These are phyloP conservation scores for Leccinellum rugosiceps DNA, from an alignment of 768 basidiomycete species.

Conservation along the genomic window DNA sequence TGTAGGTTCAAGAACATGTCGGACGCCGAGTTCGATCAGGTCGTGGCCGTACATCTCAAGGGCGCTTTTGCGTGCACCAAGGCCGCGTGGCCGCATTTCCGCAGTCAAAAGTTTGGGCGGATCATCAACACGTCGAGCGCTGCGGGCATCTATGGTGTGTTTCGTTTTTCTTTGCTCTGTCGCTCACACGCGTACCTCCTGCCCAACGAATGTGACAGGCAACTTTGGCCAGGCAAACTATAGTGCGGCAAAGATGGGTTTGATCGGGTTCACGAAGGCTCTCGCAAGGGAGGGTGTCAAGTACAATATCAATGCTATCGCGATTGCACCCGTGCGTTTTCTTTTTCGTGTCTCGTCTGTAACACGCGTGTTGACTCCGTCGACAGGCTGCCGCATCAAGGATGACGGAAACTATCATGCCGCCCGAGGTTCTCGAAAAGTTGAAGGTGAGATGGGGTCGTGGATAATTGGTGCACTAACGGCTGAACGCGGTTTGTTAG, in stretches of 20 bases:
- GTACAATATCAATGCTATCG: constrained; percentile 82
- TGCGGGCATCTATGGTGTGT: constrained; percentile 85
- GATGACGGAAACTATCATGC: constrained; percentile 96
- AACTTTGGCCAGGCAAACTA: constrained; percentile 99
- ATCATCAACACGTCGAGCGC: constrained; percentile 94
- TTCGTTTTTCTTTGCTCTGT: neutral
- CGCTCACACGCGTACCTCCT: too few species aligned
- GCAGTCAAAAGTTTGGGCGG: constrained; percentile 92
- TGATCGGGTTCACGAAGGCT: constrained; percentile 90
- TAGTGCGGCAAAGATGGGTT: constrained; percentile 96
- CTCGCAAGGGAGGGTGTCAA: constrained; percentile 90
- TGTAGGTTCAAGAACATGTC: constrained; percentile 96
- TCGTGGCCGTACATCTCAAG: constrained; percentile 88
- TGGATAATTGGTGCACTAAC: neutral
- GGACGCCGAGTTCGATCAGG: constrained; percentile 89
- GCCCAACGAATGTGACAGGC: constrained; percentile 43
- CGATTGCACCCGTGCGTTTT: constrained; percentile 79
- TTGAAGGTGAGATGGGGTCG: constrained; percentile 49
- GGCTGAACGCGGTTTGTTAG: constrained; percentile 20
- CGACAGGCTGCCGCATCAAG: constrained; percentile 81
- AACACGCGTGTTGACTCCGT: neutral
- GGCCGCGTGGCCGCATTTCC: constrained; percentile 94
- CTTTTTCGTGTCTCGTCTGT: neutral
- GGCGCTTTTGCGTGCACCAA: constrained; percentile 91
- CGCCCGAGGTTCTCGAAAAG: constrained; percentile 89